Conservation (phyloP, 2,329 filamentous ascomycete genomes). For the Claviceps purpurea region DNA sequence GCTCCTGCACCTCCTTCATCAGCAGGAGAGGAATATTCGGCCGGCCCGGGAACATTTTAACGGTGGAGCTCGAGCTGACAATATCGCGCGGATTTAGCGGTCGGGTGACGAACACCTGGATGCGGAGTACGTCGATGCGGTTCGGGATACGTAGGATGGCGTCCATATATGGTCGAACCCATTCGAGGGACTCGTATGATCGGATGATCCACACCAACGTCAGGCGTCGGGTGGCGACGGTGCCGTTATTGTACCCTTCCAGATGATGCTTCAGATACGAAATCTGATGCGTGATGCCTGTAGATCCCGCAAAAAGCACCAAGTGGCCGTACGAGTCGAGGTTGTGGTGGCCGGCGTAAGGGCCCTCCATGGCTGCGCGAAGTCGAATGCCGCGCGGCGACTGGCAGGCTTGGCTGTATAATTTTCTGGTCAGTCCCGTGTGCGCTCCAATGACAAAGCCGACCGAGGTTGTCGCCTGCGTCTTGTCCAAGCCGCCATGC, state of each 20-base stretch:
- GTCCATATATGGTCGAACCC: constrained; percentile 80
- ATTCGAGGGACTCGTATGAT: constrained; percentile 77
- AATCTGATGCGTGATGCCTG: constrained; percentile 90
- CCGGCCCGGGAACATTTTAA: constrained; percentile 84
- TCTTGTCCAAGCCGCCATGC: constrained; percentile 24
- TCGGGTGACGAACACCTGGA: constrained; percentile 82
- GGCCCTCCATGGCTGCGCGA: constrained; percentile 72
- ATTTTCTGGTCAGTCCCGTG: constrained; percentile 72
- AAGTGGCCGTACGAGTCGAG: constrained; percentile 87
- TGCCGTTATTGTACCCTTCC: constrained; percentile 53
- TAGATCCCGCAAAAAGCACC: constrained; percentile 81
- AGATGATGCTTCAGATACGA: constrained; percentile 73
- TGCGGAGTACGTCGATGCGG: constrained; percentile 68
- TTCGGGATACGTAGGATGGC: constrained; percentile 62
- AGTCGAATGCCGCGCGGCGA: constrained; percentile 44
- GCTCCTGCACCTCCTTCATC: constrained; percentile 65
- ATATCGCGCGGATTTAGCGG: constrained; percentile 77
- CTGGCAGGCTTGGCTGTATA: constrained; percentile 55
- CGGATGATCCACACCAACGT: constrained; percentile 89
- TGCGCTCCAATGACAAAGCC: constrained; percentile 80
- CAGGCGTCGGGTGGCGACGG: constrained; percentile 66
- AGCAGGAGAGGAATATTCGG: constrained; percentile 74
- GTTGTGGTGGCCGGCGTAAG: constrained; percentile 71
- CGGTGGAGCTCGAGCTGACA: constrained; percentile 59
- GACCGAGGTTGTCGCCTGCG: constrained; percentile 39